phyloP scores from a whole-genome alignment of 345 rosid genomes.

The Pistacia integerrima region DNA sequence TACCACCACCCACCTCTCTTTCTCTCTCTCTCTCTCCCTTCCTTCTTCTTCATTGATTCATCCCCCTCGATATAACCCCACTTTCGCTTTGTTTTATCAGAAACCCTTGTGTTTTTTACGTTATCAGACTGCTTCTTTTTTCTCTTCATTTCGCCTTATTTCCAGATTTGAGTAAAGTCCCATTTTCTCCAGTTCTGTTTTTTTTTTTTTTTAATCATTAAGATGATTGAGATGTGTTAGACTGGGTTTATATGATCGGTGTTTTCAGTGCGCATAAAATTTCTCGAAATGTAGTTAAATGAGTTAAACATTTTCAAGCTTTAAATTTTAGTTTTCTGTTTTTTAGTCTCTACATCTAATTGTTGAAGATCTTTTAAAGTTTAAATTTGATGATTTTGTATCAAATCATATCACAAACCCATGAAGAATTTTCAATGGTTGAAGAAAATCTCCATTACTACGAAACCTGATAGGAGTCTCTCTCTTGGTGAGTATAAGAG shows the following conservation, averaged over 20 bases:
- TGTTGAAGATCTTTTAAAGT: constrained; percentile 7
- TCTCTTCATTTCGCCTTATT: background rate
- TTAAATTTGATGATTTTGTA: constrained; percentile 34
- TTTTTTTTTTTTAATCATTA: background rate
- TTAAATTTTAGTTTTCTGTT: constrained; percentile 13
- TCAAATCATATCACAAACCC: constrained; percentile 25
- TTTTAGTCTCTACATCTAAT: constrained; percentile 15
- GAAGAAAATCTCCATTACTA: constrained; percentile 57
- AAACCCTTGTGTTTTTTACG: background rate
- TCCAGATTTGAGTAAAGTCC: constrained; percentile 9
- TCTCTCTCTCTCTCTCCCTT: constrained; percentile 15
- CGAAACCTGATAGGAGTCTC: constrained; percentile 49
- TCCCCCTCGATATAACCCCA: background rate
- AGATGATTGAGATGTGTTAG: background rate
- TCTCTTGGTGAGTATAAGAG: constrained; percentile 72
- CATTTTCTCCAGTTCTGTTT: background rate
- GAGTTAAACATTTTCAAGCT: constrained; percentile 21
- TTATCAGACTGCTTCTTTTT: background rate
- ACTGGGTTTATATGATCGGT: background rate
- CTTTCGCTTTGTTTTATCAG: constrained; percentile 3
- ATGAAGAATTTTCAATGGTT: constrained; percentile 67
- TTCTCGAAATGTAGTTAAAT: constrained; percentile 35
- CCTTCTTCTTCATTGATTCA: background rate
- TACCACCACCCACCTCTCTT: constrained; percentile 30
- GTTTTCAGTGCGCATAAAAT: background rate